These are phyloP conservation scores for Yarrowia sp. DNA, from an alignment of 805 yeast genomes.

Conservation along the genomic window DNA sequence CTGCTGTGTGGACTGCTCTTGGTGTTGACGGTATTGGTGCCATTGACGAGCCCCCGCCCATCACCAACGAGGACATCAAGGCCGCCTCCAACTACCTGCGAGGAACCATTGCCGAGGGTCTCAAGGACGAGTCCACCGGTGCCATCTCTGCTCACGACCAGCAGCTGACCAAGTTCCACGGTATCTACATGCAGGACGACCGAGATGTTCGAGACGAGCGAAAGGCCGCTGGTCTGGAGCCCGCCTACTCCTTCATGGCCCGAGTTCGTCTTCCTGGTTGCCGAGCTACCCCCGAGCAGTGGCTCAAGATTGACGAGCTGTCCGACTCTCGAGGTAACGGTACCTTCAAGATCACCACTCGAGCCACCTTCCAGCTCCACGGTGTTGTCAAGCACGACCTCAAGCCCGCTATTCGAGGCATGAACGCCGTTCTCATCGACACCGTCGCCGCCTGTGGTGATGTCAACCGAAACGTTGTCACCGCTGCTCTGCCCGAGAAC, in stretches of 20 bases:
- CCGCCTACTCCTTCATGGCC: slow-evolving; percentile 96
- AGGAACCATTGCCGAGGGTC: slow-evolving; percentile 91
- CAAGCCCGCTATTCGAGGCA: slow-evolving; percentile 90
- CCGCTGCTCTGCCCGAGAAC: slow-evolving; percentile 86
- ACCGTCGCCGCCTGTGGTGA: slow-evolving; percentile 99
- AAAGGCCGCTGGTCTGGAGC: slow-evolving; percentile 90
- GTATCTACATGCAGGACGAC: slow-evolving; percentile 98
- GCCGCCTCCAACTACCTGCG: slow-evolving; percentile 83
- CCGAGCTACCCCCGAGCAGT: slow-evolving; percentile 82
- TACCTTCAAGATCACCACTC: slow-evolving; percentile 90
- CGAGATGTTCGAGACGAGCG: slow-evolving; percentile 94
- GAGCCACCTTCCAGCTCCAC: slow-evolving; percentile 96
- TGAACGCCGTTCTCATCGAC: slow-evolving; percentile 89
- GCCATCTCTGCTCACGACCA: slow-evolving; percentile 90
- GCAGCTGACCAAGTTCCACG: slow-evolving; percentile 96
- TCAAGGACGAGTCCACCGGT: slow-evolving; percentile 82
- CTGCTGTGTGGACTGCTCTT: slow-evolving; percentile 81
- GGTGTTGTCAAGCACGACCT: slow-evolving; percentile 90
- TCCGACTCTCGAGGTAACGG: slow-evolving; percentile 86
- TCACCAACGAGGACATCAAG: slow-evolving; percentile 96
- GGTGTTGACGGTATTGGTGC: slow-evolving; percentile 85
- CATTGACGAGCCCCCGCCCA: slow-evolving; percentile 91
- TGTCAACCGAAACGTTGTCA: slow-evolving; percentile 94
- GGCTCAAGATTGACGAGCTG: slow-evolving; percentile 83
- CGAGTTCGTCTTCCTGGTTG: slow-evolving; percentile 97